phyloP scores from a whole-genome alignment of 139 green algal genomes.

The Zygnema circumcarinatum region DNA sequence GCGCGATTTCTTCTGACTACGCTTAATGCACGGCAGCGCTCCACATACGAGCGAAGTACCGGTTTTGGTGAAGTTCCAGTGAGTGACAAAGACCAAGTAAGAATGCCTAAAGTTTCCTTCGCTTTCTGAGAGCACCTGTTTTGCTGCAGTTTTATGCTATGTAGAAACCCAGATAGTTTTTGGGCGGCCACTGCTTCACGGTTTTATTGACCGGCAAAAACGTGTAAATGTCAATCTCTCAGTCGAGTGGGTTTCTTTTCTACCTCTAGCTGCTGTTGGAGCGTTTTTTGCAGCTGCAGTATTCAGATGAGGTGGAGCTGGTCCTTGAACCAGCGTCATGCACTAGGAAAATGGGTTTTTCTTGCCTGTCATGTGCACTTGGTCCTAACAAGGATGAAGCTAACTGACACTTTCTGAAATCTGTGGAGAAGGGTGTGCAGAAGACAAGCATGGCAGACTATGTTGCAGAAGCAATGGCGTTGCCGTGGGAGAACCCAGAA shows the following conservation, averaged over 20 bases:
- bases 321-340: background rate
- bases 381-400: too few species aligned
- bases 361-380: too few species aligned
- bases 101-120: slow-evolving; percentile 18
- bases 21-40: slow-evolving; percentile 22
- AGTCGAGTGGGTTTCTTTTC: too few species aligned
- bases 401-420: background rate
- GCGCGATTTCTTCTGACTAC: slow-evolving; percentile 33
- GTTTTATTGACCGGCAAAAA: background rate
- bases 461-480: slow-evolving; percentile 15
- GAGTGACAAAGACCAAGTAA: background rate
- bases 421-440: background rate
- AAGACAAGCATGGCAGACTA: background rate
- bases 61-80: background rate
- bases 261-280: too few species aligned
- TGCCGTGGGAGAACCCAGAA: slow-evolving; percentile 11
- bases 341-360: background rate
- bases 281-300: background rate
- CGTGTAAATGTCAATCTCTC: background rate
- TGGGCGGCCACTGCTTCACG: background rate
- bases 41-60: background rate
- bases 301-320: background rate
- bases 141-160: background rate
- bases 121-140: background rate
- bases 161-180: background rate